Evolutionary conservation across 768 basidiomycete species (phyloP).

Genomic region (Leucosporidium scottii): DNA sequence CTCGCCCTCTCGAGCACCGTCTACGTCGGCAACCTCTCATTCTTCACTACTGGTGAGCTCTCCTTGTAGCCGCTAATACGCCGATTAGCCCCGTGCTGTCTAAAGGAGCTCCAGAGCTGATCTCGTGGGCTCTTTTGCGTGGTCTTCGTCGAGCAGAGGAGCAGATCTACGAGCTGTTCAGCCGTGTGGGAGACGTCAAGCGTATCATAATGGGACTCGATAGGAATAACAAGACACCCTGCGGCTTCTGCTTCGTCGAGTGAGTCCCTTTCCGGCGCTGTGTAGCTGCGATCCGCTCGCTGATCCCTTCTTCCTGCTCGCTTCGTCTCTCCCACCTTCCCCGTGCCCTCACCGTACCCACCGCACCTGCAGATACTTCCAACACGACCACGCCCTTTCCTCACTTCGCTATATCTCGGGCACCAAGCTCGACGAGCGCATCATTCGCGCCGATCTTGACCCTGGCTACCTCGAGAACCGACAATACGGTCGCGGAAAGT

Average conservation of each 20-base stretch:
- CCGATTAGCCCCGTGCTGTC: constrained; percentile 12
- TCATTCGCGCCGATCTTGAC: constrained; percentile 96
- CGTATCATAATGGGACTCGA: constrained; percentile 93
- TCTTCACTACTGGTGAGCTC: constrained; percentile 26
- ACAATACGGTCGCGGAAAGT: constrained; percentile 95
- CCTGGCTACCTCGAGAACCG: constrained; percentile 92
- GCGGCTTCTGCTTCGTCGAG: constrained; percentile 92
- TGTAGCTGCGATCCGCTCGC: background rate
- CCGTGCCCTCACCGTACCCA: background rate
- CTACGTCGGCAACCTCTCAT: constrained; percentile 54
- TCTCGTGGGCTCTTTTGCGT: constrained; percentile 49
- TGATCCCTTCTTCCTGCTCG: background rate
- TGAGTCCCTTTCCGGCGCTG: constrained; percentile 4
- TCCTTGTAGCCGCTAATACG: constrained; percentile 1
- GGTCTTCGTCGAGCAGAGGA: constrained; percentile 88
- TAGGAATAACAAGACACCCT: constrained; percentile 85
- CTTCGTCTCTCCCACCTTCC: background rate
- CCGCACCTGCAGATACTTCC: constrained; percentile 57
- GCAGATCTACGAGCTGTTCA: constrained; percentile 88
- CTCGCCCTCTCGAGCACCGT: constrained; percentile 50
- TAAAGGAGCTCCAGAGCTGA: background rate
- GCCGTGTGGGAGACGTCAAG: constrained; percentile 50
- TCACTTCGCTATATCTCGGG: constrained; percentile 90
- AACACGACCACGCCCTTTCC: constrained; percentile 84
- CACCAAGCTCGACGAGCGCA: constrained; percentile 97